Base-by-base conservation (phyloP, 345 rosid species). In the Mallotus nudiflorus region DNA sequence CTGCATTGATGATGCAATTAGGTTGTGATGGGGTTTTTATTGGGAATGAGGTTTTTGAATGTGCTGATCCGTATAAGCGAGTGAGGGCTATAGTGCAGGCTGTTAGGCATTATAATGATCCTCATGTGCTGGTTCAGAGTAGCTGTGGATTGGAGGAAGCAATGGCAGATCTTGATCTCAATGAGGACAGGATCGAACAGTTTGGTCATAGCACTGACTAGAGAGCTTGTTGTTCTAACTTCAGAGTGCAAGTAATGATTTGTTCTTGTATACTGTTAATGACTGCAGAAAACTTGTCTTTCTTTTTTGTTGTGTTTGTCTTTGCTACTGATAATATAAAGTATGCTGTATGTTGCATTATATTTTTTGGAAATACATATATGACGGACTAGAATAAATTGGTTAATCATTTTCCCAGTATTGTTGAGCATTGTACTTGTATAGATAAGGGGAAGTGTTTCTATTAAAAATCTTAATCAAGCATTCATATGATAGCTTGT, bases 1-100 rank as follows among this genome's bases (percentile, higher is more conserved):
- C 85, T 2, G 83, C 79, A 7, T 25, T 81, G 5, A 75, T 81
- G 87, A 78, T 81, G 84, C 87, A 83, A 22, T 40, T 79, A 68
- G 83, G 82, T 0, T 85, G 82, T 48, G 78, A 83, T 59, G 89
- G 79, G 10, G 66, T 85, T 46, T 73, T 78, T 49, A 55, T 82
- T 9, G 78, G 79, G 37, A 78, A 54, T 44, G 75, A 80, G 9
- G 73, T 79, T 27, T 75, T 80, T 67, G 53, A 66, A 16, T 73
- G 81, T 12, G 35, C 22, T 33, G 78, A 73, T 66, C 82, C 85
- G 5, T 57, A 31, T 52, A 75, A 73, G 69, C 70, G 67, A 48
- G 54, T 77, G 39, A 71, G 58, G 61, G 82, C 70, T 4, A 69
- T 85, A n/a, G 79, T 79, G 27, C 80, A 67, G 73, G 80, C 80